These are phyloP conservation scores for Capronia americana DNA, from an alignment of 2,329 filamentous ascomycete genomes.

Conservation along the genomic window DNA sequence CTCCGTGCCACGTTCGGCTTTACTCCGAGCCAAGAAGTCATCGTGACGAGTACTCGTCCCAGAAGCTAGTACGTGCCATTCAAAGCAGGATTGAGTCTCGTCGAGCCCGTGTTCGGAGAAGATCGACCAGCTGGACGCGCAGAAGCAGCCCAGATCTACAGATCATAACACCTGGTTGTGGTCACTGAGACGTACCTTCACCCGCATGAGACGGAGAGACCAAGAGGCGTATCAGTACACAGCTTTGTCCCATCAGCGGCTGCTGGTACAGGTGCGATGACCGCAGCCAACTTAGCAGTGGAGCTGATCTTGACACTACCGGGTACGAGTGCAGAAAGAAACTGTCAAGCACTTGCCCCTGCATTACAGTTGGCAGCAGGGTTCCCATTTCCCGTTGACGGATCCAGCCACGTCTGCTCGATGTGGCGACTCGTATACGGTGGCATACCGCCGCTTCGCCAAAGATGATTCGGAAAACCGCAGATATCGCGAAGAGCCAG, in stretches of 20 bases:
- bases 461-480: background rate
- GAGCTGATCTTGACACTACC: too few relatives aligned
- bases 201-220: background rate
- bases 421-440: background rate
- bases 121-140: background rate
- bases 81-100: background rate
- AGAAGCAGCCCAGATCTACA: background rate
- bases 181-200: background rate
- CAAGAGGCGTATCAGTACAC: background rate
- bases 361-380: background rate
- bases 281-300: too few relatives aligned
- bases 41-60: background rate
- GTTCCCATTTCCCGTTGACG: background rate
- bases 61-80: background rate
- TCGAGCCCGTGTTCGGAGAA: background rate
- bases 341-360: background rate
- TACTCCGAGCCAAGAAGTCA: slow-evolving; percentile 15
- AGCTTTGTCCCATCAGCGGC: background rate
- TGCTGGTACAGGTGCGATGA: background rate
- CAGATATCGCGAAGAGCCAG: background rate
- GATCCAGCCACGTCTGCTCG: background rate
- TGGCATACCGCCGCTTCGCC: slow-evolving; percentile 3
- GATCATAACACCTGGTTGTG: background rate
- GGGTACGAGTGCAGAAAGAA: background rate
- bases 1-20: slow-evolving; percentile 8